These are phyloP conservation scores for Mycena epipterygia DNA, from an alignment of 768 basidiomycete genomes.

Conservation along the genomic window DNA sequence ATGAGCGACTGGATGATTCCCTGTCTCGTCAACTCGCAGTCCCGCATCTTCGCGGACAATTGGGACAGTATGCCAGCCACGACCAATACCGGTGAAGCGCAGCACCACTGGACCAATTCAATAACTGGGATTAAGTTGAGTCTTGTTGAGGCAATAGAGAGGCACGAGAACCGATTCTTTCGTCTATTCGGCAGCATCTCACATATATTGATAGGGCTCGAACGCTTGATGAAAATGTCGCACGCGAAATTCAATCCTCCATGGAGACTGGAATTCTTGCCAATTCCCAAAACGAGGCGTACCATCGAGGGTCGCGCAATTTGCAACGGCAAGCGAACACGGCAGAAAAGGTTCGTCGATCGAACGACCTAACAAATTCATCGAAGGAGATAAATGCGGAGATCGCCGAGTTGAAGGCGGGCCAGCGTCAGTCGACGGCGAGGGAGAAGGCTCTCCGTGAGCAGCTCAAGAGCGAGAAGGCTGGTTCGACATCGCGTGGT, in stretches of 20 bases:
- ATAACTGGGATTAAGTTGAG: too few species aligned
- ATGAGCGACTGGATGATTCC: slow-evolving; percentile 1
- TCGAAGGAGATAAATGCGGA: background rate
- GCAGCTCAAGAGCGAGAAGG: background rate
- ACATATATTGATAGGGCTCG: background rate
- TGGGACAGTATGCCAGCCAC: too few species aligned
- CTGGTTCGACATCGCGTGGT: background rate
- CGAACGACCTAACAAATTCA: background rate
- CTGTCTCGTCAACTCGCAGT: too few species aligned
- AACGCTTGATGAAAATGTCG: background rate
- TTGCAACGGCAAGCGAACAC: background rate
- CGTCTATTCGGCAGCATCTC: too few species aligned
- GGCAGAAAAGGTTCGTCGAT: background rate
- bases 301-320: background rate
- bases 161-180: too few species aligned
- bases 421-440: background rate
- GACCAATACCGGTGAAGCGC: too few species aligned
- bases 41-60: too few species aligned
- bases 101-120: too few species aligned
- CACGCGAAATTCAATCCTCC: background rate
- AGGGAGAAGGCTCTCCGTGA: slow-evolving; percentile 1
- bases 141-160: too few species aligned
- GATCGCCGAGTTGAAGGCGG: slow-evolving; percentile 4
- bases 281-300: slow-evolving; percentile 1
- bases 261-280: background rate